A percentile compares a stretch with the other conserved stretches of the same genome.
phyloP scores from a whole-genome alignment of 2,329 filamentous ascomycete genomes.

The Chalaropsis thielavioides region DNA sequence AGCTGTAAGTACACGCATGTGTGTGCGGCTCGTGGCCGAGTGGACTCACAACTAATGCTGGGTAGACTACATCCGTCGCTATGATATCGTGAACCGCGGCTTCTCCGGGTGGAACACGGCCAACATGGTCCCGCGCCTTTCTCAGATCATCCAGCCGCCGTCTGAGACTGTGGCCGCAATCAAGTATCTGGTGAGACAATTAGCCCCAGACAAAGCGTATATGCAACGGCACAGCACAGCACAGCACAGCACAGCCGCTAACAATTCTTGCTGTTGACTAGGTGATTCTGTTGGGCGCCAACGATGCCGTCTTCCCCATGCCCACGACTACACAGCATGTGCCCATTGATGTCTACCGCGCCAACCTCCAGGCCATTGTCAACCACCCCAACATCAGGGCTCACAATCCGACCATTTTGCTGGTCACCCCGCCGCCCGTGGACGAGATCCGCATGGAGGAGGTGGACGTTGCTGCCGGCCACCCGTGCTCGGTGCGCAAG shows the following conservation, averaged over 20 bases:
- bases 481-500: constrained; percentile 30
- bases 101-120: constrained; percentile 74
- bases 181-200: constrained; percentile 47
- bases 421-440: constrained; percentile 71
- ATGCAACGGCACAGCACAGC: too few relatives aligned
- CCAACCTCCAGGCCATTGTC: constrained; percentile 58
- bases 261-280: constrained; percentile 24
- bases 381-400: constrained; percentile 53
- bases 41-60: not conserved
- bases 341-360: constrained; percentile 57
- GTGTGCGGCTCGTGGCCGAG: not conserved
- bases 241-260: not conserved
- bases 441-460: constrained; percentile 54
- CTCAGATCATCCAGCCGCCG: constrained; percentile 55
- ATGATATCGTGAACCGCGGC: constrained; percentile 82
- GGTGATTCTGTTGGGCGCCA: constrained; percentile 76
- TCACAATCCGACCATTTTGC: constrained; percentile 58
- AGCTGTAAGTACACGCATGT: constrained; percentile 36
- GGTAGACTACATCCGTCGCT: constrained; percentile 55
- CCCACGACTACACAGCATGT: constrained; percentile 58
- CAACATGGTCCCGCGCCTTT: constrained; percentile 55
- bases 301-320: constrained; percentile 62
- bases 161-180: constrained; percentile 42
- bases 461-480: constrained; percentile 35
- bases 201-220: too few relatives aligned